These are phyloP conservation scores for Pseudoneurospora amorphoporcata DNA, from an alignment of 495 filamentous ascomycete species.

Conservation along the genomic window DNA sequence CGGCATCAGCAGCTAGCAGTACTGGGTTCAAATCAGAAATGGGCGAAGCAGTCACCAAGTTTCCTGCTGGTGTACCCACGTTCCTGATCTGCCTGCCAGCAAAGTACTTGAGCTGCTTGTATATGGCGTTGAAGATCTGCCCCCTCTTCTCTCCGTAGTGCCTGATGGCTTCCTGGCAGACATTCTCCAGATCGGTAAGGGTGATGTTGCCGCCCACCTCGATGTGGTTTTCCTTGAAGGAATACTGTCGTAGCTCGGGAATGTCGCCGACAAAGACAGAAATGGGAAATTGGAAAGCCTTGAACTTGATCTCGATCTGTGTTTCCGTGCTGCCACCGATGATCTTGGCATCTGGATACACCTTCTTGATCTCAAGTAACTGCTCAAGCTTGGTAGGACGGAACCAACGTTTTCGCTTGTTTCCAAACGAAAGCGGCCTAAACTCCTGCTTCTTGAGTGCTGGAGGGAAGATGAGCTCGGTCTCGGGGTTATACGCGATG, in stretches of 20 bases:
- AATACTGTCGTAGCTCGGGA: constrained; percentile 69
- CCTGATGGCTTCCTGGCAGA: constrained; percentile 66
- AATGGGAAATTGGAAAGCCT: constrained; percentile 77
- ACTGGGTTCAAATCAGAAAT: constrained; percentile 97
- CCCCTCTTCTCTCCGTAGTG: constrained; percentile 61
- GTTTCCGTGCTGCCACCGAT: constrained; percentile 96
- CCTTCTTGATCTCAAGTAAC: constrained; percentile 79
- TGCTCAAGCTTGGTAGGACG: constrained; percentile 80
- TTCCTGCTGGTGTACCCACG: constrained; percentile 91
- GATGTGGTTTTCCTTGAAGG: constrained; percentile 66
- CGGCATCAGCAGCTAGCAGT: constrained; percentile 76
- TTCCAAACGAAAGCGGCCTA: constrained; percentile 77
- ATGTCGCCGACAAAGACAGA: constrained; percentile 95
- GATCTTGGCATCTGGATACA: constrained; percentile 78
- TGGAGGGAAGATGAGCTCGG: constrained; percentile 91
- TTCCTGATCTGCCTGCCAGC: constrained; percentile 94
- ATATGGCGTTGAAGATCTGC: constrained; percentile 64
- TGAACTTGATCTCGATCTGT: constrained; percentile 98
- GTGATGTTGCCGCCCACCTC: constrained; percentile 89
- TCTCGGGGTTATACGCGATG: constrained; percentile 85
- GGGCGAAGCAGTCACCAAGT: constrained; percentile 87
- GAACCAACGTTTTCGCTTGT: constrained; percentile 91
- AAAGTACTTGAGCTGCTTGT: constrained; percentile 83
- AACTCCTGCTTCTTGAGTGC: constrained; percentile 70
- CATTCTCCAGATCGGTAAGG: constrained; percentile 69